Evolutionary conservation across 1,284 basidiomycete genomes (phyloP), one percentile per base, ranked within the genome.

Genomic region (Sporisorium reilianum): DNA sequence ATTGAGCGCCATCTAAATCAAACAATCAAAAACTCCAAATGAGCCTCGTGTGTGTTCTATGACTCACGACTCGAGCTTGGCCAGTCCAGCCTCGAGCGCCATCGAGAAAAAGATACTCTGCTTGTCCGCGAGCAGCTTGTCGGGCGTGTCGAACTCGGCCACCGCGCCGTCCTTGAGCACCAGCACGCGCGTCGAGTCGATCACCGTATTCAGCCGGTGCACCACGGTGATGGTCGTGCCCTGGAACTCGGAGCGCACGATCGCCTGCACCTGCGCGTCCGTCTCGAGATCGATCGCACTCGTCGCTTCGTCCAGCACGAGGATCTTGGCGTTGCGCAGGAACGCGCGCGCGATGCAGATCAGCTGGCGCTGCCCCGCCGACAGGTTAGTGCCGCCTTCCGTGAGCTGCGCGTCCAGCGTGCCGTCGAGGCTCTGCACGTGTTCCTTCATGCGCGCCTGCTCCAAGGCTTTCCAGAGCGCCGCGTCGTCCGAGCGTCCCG

Each of bases 201-300:
- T 89, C 79, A 97, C 95, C 4, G 95, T 97, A 83, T 95, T 93
- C 59, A 97, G 87, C 1, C 94, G 89, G 84, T 95, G 93, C 22
- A 86, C 86, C 65, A 93, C 86, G 61, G 83, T 82, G 49, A 83
- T 79, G 12, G 80, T 80, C 18, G 80, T 84, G 18, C 81, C 86
- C 36, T 82, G 80, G 79, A 87, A 87, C 71, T 87, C 86, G 2
- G 80, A 64, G 20, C 89, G 88, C 48, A 94, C 92, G 68, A 93
- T 92, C 8, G 90, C 89, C 86, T 94, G 93, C 66, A 94, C 91
- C 23, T 91, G 91, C 55, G 89, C 89, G 85, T 97, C 94, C 3
- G 94, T 97, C 82, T 95, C 93, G 40, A 96, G 87, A 82, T 96
- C 94, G 58, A 97, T 80, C 26, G 77, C 80, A 16, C 57, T 73